Base-by-base conservation (phyloP, 148 eudicot genomes). In the Salicornia ramosissima region DNA sequence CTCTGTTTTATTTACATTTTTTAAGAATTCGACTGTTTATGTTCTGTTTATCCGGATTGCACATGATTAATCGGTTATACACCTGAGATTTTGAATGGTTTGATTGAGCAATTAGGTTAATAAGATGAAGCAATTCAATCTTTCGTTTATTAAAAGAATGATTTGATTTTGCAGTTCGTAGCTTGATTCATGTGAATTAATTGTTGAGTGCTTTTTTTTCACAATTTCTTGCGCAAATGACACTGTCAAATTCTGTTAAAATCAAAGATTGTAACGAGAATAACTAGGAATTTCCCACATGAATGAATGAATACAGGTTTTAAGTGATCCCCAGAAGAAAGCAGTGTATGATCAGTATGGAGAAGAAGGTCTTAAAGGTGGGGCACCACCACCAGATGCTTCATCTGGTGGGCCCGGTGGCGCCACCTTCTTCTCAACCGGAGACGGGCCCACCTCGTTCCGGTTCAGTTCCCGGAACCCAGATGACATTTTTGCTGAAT, bases 281-380 rank as follows among this genome's bases (percentile, higher is more conserved):
- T 36, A 36, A 2, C 4, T 0, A 14, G 6, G 31, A 4, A n/a
- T 9, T 25, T 16, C 40, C 47, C 31, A 39, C 22, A 22, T 47
- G 61, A 71, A 47, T 71, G 1, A 47, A 30, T 33, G n/a, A n/a
- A n/a, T 61, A 67, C 72, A 89, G 96, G 91, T 89, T 66, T 71
- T 89, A 9, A 89, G 96, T 72, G 96, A 89, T 60, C 81, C 91
- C 11, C 86, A 87, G 75, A 89, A 89, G 73, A 86, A 74, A 71
- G 85, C 91, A 50, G 77, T 89, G 7, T 89, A 89, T 65, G 96
- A 89, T 60, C 89, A 87, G 68, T 87, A 87, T 21, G 96, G 91
- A 19, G 96, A 87, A 76, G 91, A 87, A 64, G 91, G 91, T 3
- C 78, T 87, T 16, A 87, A 87, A 52, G 87, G 90, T 12, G 77